Evolutionary conservation across 2,329 filamentous ascomycete genomes (phyloP), one percentile per base, ranked within the genome.

Genomic region (Monosporascus sp.): DNA sequence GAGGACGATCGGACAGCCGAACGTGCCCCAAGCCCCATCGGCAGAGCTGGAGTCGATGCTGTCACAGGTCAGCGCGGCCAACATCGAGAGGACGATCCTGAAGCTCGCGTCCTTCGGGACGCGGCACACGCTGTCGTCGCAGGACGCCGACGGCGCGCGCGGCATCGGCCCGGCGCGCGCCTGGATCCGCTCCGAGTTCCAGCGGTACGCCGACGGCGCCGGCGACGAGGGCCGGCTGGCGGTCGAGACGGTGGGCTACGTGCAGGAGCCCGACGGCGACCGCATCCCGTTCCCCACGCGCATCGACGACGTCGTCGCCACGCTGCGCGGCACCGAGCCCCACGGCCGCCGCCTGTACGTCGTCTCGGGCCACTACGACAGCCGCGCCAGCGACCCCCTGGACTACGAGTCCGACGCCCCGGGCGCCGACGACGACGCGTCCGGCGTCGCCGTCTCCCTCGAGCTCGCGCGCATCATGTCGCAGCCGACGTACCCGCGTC

Each of bases 381-480:
- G 71, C 50, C 71, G 80, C 14, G 72, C 75, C 2, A 74, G 76
- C 1, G 72, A 83, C 55, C 63, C 77, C 0, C 65, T 77, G 49
- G 74, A 83, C 63, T 81, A 76, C 57, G 72, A 72, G 15, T 69
- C 69, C 36, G 77, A 82, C 57, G 75, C 78, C 2, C 80, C 81
- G 0, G 80, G 81, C 2, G 80, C 80, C 0, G 79, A 83, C 54
- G 80, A 83, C 60, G 79, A 84, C 60, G 80, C 77, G 0, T 78
- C 74, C 6, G 79, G 79, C 2, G 77, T 81, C 14, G 77, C 79
- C 2, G 67, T 83, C 22, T 74, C 77, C 0, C 73, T 83, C 60
- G 80, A 84, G 65, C 70, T 83, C 41, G 78, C 79, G 3, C 72
- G 80, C 11, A 69, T 82, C 44, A 70, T 79, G 54, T 74, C 80